Percentiles rank a stretch among this genome's conserved stretches.
phyloP scores from a whole-genome alignment of 73 alveolate species.

The Tetrahymena thermophila region DNA sequence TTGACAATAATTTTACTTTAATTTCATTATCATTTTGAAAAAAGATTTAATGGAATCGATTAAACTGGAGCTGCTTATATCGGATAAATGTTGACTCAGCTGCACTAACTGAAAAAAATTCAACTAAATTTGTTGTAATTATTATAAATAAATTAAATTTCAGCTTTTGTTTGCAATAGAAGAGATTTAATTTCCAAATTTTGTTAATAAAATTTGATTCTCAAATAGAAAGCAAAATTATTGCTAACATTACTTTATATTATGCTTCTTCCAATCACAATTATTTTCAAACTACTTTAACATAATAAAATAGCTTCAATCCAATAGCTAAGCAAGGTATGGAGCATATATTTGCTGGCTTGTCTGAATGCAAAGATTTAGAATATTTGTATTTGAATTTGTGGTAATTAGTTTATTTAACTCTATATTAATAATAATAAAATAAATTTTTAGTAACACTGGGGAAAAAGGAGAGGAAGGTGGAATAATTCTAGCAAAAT shows the following conservation, averaged over 20 bases:
- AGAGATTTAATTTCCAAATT: not conserved
- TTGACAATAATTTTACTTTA: not conserved
- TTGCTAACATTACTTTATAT: too few relatives aligned
- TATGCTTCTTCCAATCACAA: not conserved
- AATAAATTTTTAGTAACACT: not conserved
- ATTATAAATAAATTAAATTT: too few relatives aligned
- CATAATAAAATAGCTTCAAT: not conserved
- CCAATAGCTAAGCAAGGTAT: not conserved
- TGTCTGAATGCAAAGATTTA: not conserved
- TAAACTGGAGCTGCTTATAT: not conserved
- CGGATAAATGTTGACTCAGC: not conserved
- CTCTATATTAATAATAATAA: not conserved
- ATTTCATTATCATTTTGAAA: not conserved
- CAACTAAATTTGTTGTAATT: not conserved
- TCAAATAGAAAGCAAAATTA: not conserved
- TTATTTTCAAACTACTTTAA: too few relatives aligned
- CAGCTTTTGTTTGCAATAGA: not conserved
- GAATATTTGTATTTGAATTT: not conserved
- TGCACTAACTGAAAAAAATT: not conserved
- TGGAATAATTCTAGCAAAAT: not conserved
- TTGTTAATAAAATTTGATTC: too few relatives aligned
- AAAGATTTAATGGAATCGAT: not conserved
- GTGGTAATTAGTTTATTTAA: not conserved
- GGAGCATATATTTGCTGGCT: not conserved
- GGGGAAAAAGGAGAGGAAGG: not conserved